Conservation (phyloP, 140 eudicot species). For the Erigeron philadelphicus region DNA sequence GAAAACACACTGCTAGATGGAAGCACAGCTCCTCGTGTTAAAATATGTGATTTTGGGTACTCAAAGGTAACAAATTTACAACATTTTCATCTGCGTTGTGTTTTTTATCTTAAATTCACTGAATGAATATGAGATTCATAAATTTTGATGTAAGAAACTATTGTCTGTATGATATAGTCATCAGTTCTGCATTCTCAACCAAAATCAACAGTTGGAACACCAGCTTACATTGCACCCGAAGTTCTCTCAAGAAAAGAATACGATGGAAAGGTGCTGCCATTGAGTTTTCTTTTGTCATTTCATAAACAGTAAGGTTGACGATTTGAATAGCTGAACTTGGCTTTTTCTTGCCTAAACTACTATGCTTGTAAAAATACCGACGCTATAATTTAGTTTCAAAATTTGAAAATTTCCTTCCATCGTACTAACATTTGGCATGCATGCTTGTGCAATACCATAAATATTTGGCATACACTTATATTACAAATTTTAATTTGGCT, state of each 20-base stretch:
- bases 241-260: constrained; percentile 68
- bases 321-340: not conserved
- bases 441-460: no score
- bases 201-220: constrained; percentile 87
- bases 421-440: no score
- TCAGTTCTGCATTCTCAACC: constrained; percentile 84
- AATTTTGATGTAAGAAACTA: not conserved
- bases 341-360: not conserved
- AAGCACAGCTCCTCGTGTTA: constrained; percentile 82
- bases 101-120: not conserved
- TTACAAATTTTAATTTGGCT: no score
- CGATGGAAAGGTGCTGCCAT: constrained; percentile 71
- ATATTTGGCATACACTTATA: no score
- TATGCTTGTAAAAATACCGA: not conserved
- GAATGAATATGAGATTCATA: not conserved
- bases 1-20: constrained; percentile 88
- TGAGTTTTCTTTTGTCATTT: constrained; percentile 18
- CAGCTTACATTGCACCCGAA: constrained; percentile 93
- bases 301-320: not conserved
- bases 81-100: not conserved
- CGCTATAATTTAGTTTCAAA: not conserved
- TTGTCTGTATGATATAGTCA: constrained; percentile 47
- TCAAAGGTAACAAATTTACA: constrained; percentile 54
- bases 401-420: not conserved
- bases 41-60: constrained; percentile 94